A percentile compares a stretch with the other conserved stretches of the same genome.
These are phyloP conservation scores for Berberis thunbergii DNA, from an alignment of 164 flowering plant genomes.

Conservation along the genomic window DNA sequence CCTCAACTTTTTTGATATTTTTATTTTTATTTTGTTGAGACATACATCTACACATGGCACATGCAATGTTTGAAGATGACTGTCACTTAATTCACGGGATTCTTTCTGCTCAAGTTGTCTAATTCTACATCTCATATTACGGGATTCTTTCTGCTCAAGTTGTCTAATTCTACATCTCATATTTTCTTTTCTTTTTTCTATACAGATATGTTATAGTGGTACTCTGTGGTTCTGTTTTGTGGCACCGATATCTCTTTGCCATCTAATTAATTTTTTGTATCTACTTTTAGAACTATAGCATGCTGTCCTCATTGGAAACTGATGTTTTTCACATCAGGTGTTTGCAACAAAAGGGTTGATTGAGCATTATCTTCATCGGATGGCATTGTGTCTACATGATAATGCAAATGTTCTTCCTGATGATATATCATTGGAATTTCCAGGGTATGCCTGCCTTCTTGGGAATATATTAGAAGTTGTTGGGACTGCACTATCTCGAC, in stretches of 20 bases:
- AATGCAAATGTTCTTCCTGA: conserved; percentile 47
- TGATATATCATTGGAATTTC: conserved; percentile 54
- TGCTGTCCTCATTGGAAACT: conserved; percentile 1
- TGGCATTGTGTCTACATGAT: conserved; percentile 51
- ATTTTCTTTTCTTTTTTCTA: neutral
- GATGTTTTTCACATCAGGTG: conserved; percentile 35
- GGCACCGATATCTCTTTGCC: neutral
- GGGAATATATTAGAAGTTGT: conserved; percentile 80
- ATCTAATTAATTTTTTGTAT: neutral
- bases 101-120: too few species aligned
- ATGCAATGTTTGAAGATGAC: neutral
- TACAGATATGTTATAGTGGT: neutral
- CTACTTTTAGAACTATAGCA: neutral
- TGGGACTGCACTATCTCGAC: conserved; percentile 48
- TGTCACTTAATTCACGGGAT: neutral
- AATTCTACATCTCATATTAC: too few species aligned
- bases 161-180: neutral
- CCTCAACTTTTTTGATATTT: too few species aligned
- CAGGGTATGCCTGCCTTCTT: conserved; percentile 87
- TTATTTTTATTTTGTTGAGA: too few species aligned
- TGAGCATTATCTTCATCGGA: conserved; percentile 61
- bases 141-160: neutral
- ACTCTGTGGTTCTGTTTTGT: neutral
- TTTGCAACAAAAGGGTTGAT: conserved; percentile 39
- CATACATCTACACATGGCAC: neutral